Conservation (phyloP, 108 stramenopile species). For the Cyclotella choctawhatcheeana region DNA sequence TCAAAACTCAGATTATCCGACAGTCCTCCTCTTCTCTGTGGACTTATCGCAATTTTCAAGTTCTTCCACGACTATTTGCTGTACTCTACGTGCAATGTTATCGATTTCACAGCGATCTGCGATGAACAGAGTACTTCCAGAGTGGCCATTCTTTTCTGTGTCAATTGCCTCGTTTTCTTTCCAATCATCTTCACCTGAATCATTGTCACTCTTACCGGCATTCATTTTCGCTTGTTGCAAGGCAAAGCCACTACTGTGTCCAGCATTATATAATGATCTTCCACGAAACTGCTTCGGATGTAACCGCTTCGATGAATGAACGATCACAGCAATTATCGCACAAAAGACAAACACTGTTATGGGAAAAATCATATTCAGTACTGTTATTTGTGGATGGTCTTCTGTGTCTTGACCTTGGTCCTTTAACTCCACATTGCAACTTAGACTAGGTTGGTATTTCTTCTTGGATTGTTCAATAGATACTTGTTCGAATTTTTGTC, state of each 20-base stretch:
- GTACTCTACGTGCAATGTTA: neutral
- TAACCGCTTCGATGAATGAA: neutral
- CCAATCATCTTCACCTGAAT: neutral
- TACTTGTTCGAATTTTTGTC: conserved; percentile 11
- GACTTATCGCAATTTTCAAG: no score
- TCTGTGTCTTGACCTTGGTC: conserved; percentile 1
- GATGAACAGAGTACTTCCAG: neutral
- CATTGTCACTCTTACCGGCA: no score
- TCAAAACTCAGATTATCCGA: no score
- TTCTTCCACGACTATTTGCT: neutral
- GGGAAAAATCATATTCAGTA: conserved; percentile 27
- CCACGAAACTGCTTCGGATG: neutral
- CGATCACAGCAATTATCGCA: conserved; percentile 4
- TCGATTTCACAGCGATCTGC: neutral
- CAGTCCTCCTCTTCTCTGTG: no score
- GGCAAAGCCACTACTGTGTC: neutral
- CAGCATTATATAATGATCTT: neutral
- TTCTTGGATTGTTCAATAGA: conserved; percentile 4
- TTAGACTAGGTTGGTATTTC: neutral
- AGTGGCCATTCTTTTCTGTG: neutral
- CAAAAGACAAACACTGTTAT: neutral
- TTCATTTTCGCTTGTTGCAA: neutral
- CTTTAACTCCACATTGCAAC: conserved; percentile 18
- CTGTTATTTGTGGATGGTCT: conserved; percentile 21
- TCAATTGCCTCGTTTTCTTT: neutral